Conservation (phyloP, 768 basidiomycete species). For the Fomitopsis serialis region DNA sequence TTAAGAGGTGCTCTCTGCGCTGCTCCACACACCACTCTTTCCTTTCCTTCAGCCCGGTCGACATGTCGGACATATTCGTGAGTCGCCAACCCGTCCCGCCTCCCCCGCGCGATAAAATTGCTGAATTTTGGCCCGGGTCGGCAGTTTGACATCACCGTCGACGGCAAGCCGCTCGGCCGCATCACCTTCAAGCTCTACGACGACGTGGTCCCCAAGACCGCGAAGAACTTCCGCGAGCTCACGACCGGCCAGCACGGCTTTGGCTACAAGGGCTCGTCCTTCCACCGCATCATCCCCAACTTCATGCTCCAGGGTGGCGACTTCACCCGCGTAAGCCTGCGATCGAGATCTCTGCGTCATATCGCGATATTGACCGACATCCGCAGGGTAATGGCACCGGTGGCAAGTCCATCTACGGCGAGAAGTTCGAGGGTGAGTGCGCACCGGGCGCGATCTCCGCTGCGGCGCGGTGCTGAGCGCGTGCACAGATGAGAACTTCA, state of each 20-base stretch:
- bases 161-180: conserved; percentile 36
- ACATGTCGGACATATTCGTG: conserved; percentile 36
- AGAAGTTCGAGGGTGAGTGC: conserved; percentile 42
- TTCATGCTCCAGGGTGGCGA: conserved; percentile 91
- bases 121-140: not conserved
- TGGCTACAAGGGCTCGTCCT: conserved; percentile 64
- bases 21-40: conserved; percentile 10
- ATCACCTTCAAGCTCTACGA: conserved; percentile 87
- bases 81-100: conserved; percentile 11
- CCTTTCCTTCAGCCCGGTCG: conserved; percentile 11
- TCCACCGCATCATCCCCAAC: conserved; percentile 79
- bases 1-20: conserved; percentile 9
- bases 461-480: not conserved
- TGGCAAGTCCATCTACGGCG: conserved; percentile 27
- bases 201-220: conserved; percentile 66
- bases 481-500: conserved; percentile 61
- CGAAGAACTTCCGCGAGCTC: conserved; percentile 86
- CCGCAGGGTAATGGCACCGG: conserved; percentile 52
- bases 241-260: conserved; percentile 70
- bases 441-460: conserved; percentile 22
- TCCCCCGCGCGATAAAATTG: not conserved
- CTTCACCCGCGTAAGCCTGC: conserved; percentile 45
- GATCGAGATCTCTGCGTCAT: no score
- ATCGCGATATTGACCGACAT: not conserved
- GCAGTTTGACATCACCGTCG: conserved; percentile 65